Percentiles rank a stretch among this genome's conserved stretches.
Conservation (phyloP, 2,329 filamentous ascomycete genomes). For the Cadophora sp. region DNA sequence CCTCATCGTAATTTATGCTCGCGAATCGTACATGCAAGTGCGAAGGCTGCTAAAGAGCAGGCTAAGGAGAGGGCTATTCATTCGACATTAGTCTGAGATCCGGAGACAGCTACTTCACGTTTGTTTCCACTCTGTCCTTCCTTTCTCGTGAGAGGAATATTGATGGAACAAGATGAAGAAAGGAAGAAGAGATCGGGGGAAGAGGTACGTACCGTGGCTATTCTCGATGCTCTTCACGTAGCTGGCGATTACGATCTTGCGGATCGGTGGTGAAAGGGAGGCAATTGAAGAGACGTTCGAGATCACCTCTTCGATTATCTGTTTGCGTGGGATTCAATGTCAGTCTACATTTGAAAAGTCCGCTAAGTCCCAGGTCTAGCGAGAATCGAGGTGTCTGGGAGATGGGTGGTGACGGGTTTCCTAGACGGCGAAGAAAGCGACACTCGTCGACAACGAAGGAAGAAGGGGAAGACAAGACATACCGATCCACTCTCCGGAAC, state of each 20-base stretch:
- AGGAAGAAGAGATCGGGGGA: not conserved
- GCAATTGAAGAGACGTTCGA: conserved; percentile 32
- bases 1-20: not conserved
- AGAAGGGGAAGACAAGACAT: not conserved
- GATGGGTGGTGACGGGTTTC: no score
- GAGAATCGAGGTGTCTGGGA: no score
- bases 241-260: conserved; percentile 30
- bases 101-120: not conserved
- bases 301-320: conserved; percentile 35
- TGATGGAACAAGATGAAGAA: not conserved
- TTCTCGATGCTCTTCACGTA: conserved; percentile 39
- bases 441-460: no score
- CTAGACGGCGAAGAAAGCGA: no score
- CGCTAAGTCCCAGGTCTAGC: no score
- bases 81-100: not conserved
- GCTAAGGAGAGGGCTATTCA: not conserved
- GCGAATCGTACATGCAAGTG: not conserved
- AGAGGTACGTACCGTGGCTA: conserved; percentile 29
- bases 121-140: not conserved
- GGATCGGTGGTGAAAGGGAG: conserved; percentile 25
- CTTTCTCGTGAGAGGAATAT: not conserved
- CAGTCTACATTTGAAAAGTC: not conserved
- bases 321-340: not conserved
- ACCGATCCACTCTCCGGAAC: conserved; percentile 23
- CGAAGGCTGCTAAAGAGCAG: not conserved